Percentiles rank a stretch among this genome's conserved stretches.
These are phyloP conservation scores for Ligustrum vulgare DNA, from an alignment of 257 asterid genomes.

Conservation along the genomic window DNA sequence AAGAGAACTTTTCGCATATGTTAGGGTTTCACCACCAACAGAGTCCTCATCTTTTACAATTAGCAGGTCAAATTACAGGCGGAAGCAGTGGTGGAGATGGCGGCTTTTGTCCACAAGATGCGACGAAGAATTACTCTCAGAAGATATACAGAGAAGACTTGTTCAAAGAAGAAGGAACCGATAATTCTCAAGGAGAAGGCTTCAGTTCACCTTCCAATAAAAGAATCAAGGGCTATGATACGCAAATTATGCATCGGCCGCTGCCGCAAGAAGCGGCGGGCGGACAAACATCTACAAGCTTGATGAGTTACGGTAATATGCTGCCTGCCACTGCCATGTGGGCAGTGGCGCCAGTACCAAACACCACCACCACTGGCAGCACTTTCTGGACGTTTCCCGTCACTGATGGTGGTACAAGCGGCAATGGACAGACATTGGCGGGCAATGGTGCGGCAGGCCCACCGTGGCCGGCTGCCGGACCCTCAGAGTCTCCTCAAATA, in stretches of 20 bases:
- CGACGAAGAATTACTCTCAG: constrained; percentile 50
- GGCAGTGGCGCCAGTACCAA: constrained; percentile 47
- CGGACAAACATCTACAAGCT: neutral
- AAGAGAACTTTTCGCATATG: constrained; percentile 61
- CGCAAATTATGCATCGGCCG: constrained; percentile 5
- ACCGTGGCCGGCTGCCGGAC: constrained; percentile 11
- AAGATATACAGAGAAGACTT: constrained; percentile 71
- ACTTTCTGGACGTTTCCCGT: constrained; percentile 76
- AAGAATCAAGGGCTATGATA: constrained; percentile 36
- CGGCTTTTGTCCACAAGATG: constrained; percentile 37
- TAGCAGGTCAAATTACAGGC: constrained; percentile 38
- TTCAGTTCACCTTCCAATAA: constrained; percentile 54
- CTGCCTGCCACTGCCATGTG: constrained; percentile 53
- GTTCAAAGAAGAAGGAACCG: constrained; percentile 54
- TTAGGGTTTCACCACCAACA: constrained; percentile 52
- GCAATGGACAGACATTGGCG: neutral
- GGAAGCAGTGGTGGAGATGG: constrained; percentile 24
- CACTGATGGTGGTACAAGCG: constrained; percentile 16
- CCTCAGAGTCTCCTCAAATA: constrained; percentile 47
- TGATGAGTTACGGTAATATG: constrained; percentile 39
- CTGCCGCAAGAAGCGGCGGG: too few species aligned
- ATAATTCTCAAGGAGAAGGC: constrained; percentile 42
- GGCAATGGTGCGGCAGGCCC: neutral
- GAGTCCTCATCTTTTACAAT: constrained; percentile 32
- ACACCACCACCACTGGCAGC: constrained; percentile 30